phyloP scores from a whole-genome alignment of 75 land plant species.

The Adiantum capillusveneris region DNA sequence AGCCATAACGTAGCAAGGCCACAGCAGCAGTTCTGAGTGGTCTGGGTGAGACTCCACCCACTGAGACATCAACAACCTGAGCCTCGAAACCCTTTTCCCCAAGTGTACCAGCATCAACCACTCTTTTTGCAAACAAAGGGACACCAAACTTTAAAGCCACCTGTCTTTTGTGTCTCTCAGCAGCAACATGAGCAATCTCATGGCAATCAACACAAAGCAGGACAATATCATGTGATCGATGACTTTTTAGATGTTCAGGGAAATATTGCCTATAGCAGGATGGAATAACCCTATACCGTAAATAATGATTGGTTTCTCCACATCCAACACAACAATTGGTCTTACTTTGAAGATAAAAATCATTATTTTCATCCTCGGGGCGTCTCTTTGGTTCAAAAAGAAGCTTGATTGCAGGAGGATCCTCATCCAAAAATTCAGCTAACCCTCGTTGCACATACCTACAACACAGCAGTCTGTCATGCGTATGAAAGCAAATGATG shows the following conservation, averaged over 20 bases:
- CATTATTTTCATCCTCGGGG: constrained; percentile 96
- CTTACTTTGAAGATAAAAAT: constrained; percentile 90
- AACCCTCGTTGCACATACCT: constrained; percentile 84
- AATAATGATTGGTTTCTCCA: constrained; percentile 86
- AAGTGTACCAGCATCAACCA: constrained; percentile 36
- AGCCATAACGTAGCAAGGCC: constrained; percentile 85
- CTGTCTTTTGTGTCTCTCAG: constrained; percentile 79
- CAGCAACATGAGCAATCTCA: constrained; percentile 96
- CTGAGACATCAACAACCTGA: constrained; percentile 25
- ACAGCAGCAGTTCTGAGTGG: constrained; percentile 89
- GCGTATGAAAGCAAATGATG: neutral
- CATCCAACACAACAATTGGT: constrained; percentile 95
- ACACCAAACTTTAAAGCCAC: constrained; percentile 69
- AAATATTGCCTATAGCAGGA: constrained; percentile 96
- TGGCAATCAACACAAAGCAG: constrained; percentile 98
- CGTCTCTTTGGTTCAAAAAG: constrained; percentile 98
- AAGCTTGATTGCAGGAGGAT: constrained; percentile 88
- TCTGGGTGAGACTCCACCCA: constrained; percentile 78
- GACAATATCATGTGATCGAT: constrained; percentile 98
- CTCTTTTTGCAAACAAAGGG: constrained; percentile 76
- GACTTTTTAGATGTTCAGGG: constrained; percentile 97
- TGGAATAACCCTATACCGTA: constrained; percentile 90
- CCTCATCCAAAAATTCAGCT: constrained; percentile 72
- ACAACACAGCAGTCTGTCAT: neutral
- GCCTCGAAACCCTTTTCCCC: constrained; percentile 5